These are phyloP conservation scores for Tylopilus balloui DNA, from an alignment of 768 basidiomycete genomes.

Conservation along the genomic window DNA sequence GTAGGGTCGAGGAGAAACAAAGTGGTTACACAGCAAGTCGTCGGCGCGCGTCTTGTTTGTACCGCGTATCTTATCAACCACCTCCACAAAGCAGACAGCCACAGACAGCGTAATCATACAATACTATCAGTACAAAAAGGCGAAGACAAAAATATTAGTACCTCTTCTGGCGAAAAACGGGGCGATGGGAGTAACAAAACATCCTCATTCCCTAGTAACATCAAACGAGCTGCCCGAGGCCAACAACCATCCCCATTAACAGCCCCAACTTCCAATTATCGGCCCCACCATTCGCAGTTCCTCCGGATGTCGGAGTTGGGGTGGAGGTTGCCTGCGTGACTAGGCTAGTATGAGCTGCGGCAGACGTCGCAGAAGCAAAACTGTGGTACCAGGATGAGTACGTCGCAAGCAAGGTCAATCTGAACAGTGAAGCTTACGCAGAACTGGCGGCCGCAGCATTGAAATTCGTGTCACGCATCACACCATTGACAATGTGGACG, in stretches of 20 bases:
- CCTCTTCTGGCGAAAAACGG: not conserved
- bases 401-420: not conserved
- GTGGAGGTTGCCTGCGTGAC: slow-evolving; percentile 33
- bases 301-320: not conserved
- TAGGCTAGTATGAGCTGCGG: slow-evolving; percentile 36
- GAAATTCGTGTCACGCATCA: slow-evolving; percentile 43
- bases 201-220: not conserved
- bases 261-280: slow-evolving; percentile 1
- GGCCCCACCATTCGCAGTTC: not conserved
- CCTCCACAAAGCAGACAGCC: too few relatives aligned
- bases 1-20: not conserved
- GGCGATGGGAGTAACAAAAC: not conserved
- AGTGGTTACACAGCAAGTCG: slow-evolving; percentile 16
- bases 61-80: slow-evolving; percentile 21
- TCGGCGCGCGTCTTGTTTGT: not conserved
- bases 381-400: slow-evolving; percentile 20
- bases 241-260: slow-evolving; percentile 1
- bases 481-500: slow-evolving; percentile 54
- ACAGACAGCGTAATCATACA: too few relatives aligned
- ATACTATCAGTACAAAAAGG: slow-evolving; percentile 1
- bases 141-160: not conserved
- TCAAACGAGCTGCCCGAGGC: slow-evolving; percentile 13
- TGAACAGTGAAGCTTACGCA: slow-evolving; percentile 41
- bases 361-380: slow-evolving; percentile 46
- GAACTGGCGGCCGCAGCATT: slow-evolving; percentile 44